Evolutionary conservation across 23 red algal species (phyloP).

Genomic region (Chondrus crispus): DNA sequence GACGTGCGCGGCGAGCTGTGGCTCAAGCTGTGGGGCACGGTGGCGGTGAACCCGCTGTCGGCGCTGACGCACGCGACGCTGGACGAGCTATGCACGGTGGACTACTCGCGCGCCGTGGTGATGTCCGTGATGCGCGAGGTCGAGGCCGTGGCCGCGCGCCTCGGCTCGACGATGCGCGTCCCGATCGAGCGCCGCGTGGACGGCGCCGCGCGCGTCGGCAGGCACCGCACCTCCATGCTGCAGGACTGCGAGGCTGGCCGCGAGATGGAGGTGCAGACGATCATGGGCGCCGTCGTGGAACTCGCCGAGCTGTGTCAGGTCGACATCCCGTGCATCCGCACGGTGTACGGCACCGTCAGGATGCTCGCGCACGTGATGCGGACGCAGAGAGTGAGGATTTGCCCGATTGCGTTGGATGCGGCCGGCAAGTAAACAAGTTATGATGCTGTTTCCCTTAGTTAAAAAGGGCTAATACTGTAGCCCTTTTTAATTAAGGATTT

Average conservation of each 20-base stretch:
- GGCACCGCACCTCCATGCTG: conserved; percentile 63
- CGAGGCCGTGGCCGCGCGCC: conserved; percentile 32
- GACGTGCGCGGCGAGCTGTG: conserved; percentile 71
- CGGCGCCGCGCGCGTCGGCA: conserved; percentile 64
- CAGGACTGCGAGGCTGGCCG: conserved; percentile 74
- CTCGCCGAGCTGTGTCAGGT: conserved; percentile 37
- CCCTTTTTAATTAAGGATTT: no score
- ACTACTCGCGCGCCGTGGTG: conserved; percentile 38
- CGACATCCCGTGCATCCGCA: conserved; percentile 47
- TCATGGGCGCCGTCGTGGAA: conserved; percentile 68
- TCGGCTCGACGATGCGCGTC: conserved; percentile 57
- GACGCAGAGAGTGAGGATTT: conserved; percentile 22
- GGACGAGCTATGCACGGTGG: conserved; percentile 55
- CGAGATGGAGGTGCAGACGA: conserved; percentile 75
- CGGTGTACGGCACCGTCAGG: conserved; percentile 60
- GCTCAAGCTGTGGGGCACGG: conserved; percentile 75
- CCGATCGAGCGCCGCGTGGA: conserved; percentile 64
- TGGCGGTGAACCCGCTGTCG: conserved; percentile 71
- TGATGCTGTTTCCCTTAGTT: no score
- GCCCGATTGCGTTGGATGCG: conserved; percentile 26
- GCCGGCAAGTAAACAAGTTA: no score
- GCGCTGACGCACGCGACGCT: conserved; percentile 73
- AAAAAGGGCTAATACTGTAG: no score
- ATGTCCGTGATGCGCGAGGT: conserved; percentile 55
- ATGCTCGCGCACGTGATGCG: conserved; percentile 52